Evolutionary conservation across 1,284 basidiomycete genomes (phyloP).

Genomic region (Prillingera fragicola): DNA sequence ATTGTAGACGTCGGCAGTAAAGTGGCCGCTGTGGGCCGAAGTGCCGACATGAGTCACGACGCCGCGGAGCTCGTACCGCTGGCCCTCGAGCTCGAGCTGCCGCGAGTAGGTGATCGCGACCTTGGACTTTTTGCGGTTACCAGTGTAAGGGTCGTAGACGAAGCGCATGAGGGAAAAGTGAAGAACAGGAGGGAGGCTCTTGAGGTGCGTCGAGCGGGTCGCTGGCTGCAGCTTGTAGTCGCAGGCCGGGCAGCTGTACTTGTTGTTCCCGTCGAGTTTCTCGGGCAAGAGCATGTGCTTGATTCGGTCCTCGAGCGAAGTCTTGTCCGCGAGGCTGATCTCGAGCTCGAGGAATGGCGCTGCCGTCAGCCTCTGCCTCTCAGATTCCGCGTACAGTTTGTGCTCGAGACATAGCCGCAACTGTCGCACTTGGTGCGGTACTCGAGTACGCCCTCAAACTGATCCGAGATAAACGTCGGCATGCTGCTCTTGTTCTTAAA

Average conservation of each 20-base stretch:
- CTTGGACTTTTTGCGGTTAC: constrained; percentile 78
- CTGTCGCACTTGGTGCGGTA: constrained; percentile 70
- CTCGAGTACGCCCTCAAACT: constrained; percentile 79
- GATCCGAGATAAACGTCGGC: constrained; percentile 65
- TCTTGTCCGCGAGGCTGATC: constrained; percentile 69
- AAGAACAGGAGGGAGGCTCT: constrained; percentile 66
- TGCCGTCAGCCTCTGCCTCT: neutral
- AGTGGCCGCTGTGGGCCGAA: constrained; percentile 64
- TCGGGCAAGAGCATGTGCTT: constrained; percentile 61
- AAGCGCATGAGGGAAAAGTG: constrained; percentile 87
- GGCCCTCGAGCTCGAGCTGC: constrained; percentile 55
- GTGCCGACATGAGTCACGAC: constrained; percentile 76
- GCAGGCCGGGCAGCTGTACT: constrained; percentile 75
- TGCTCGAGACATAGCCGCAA: constrained; percentile 53
- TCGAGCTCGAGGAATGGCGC: constrained; percentile 74
- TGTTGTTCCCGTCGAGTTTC: constrained; percentile 69
- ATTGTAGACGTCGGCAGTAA: constrained; percentile 81
- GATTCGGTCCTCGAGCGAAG: constrained; percentile 66
- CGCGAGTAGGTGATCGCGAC: constrained; percentile 67
- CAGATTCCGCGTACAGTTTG: constrained; percentile 2
- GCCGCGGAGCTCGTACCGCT: constrained; percentile 68
- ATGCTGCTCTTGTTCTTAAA: constrained; percentile 67
- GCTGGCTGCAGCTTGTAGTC: constrained; percentile 66
- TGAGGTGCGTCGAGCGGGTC: constrained; percentile 63
- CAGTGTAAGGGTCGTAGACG: constrained; percentile 68